Base-by-base conservation (phyloP, 257 asterid genomes). In the Fraxinus pennsylvanica region DNA sequence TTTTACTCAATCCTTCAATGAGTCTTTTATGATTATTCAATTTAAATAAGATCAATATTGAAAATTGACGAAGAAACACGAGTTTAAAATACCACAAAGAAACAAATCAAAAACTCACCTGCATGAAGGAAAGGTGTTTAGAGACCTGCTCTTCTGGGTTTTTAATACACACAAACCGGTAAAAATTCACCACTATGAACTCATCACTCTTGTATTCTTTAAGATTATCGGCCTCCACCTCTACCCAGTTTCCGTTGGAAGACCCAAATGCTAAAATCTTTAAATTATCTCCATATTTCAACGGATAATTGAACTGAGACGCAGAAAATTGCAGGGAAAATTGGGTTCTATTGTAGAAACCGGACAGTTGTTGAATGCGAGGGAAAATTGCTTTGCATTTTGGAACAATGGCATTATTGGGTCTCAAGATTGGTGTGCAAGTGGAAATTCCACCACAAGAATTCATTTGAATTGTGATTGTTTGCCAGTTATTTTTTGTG, bases 131-230 rank as follows among this genome's bases (percentile, higher is more conserved):
- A 50, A 93, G 92, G 89, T 95, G 99, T 66, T 88, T 89, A 32
- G 89, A 82, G 67, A 91, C 84, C 80, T 88, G 94, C 65, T 82
- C 88, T 81, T 86, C 84, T 21, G 99, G 98, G 85, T 93, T 89
- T 45, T 88, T 14, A 68, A 95, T 76, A 71, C 71, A 85, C 75
- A 89, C 96, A 79, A 95, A 89, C 22, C 87, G 83, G 85, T 93
- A 95, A 82, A 93, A 95, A 82, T 93, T 95, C 13, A 95, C 97
- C 78, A 95, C 99, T 27, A 93, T 73, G 81, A 90, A 90, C 78
- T 88, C 87, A 77, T 82, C 91, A 32, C 85, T 83, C 73, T 71
- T 41, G 82, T 71, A 82, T 33, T 72, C 87, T 74, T 80, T 68
- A 9, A 75, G 78, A 71, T 76, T 50, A 72, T 80, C 88, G 69